phyloP scores from a whole-genome alignment of 2,329 filamentous ascomycete genomes.

The Pseudocercospora fuligena region DNA sequence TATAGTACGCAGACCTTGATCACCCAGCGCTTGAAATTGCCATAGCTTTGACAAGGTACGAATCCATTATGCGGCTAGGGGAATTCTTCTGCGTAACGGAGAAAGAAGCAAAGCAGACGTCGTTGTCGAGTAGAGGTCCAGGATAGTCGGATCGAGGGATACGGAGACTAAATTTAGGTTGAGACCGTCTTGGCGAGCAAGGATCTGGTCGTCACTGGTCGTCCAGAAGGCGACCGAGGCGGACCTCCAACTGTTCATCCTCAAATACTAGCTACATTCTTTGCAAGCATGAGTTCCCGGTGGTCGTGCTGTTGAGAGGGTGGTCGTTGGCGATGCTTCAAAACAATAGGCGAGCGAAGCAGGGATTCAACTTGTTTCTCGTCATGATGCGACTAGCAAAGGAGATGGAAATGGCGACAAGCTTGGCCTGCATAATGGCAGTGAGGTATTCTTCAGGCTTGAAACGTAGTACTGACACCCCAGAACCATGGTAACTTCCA shows the following conservation, averaged over 20 bases:
- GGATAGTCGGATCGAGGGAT: background rate
- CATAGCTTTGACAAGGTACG: background rate
- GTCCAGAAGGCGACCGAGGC: background rate
- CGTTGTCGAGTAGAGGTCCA: background rate
- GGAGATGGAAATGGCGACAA: background rate
- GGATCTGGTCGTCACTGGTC: too few relatives aligned
- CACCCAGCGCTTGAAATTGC: background rate
- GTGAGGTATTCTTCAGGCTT: background rate
- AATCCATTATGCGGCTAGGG: background rate
- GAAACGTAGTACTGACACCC: background rate
- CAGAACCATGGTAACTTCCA: background rate
- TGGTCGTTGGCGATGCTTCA: background rate
- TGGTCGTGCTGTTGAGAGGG: background rate
- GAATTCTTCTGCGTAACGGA: background rate
- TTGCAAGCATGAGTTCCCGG: background rate
- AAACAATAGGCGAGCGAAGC: background rate
- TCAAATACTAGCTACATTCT: background rate
- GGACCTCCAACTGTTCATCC: background rate
- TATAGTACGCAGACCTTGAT: background rate
- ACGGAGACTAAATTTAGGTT: background rate
- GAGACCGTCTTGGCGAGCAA: too few relatives aligned
- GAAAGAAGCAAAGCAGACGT: background rate
- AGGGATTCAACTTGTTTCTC: background rate
- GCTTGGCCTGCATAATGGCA: background rate
- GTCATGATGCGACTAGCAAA: background rate